Conservation (phyloP, 345 rosid genomes). For the Eucalyptus paniculata region DNA sequence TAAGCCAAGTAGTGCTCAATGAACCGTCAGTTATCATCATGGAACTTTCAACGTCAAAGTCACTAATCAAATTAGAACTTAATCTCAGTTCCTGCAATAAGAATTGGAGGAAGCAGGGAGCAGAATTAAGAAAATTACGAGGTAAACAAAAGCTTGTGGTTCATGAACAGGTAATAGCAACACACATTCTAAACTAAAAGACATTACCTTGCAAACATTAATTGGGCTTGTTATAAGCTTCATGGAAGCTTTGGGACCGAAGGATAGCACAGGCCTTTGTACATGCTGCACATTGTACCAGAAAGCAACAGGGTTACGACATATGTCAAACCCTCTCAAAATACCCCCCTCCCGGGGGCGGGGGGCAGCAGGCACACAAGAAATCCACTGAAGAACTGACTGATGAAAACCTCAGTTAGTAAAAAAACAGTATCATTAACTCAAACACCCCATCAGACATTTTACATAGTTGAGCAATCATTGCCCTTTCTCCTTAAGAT, state of each 20-base stretch:
- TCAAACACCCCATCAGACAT: not conserved
- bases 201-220: conserved; percentile 83
- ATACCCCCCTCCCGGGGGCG: too few species aligned
- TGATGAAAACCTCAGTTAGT: not conserved
- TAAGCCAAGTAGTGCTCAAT: conserved; percentile 75
- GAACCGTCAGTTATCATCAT: conserved; percentile 58
- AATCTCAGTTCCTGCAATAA: conserved; percentile 62
- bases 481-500: not conserved
- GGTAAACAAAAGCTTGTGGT: not conserved
- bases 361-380: not conserved
- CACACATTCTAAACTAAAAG: not conserved
- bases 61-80: conserved; percentile 63
- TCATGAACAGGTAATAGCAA: not conserved
- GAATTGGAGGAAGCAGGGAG: not conserved
- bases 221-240: conserved; percentile 75
- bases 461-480: not conserved
- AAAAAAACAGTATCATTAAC: not conserved
- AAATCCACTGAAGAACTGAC: not conserved
- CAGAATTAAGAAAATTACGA: not conserved
- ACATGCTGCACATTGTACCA: conserved; percentile 54
- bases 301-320: not conserved
- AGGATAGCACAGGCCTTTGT: conserved; percentile 82
- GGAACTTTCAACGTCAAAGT: conserved; percentile 62
- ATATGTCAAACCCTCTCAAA: not conserved
- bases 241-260: conserved; percentile 89